Evolutionary conservation across 768 basidiomycete species (phyloP).

Genomic region (Royoungia palumana): DNA sequence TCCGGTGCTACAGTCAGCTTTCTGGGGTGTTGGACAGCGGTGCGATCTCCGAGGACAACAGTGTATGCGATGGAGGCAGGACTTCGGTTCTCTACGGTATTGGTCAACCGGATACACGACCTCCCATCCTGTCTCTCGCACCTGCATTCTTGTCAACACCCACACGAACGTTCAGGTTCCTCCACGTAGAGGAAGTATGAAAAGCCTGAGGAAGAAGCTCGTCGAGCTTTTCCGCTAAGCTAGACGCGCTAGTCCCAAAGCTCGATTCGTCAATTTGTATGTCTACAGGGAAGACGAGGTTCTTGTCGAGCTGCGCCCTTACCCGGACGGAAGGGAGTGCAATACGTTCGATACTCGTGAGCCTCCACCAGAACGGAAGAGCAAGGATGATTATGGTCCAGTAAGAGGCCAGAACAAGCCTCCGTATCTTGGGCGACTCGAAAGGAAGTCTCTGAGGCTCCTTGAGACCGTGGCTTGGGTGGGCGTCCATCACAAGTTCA

Average conservation of each 20-base stretch:
- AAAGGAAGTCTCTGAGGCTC: conserved; percentile 53
- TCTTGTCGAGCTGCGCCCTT: conserved; percentile 43
- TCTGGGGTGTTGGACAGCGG: conserved; percentile 20
- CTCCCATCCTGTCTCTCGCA: conserved; percentile 25
- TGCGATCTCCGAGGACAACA: conserved; percentile 22
- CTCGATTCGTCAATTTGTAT: conserved; percentile 38
- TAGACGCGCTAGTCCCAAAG: conserved; percentile 7
- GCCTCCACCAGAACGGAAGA: conserved; percentile 90
- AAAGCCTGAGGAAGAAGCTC: conserved; percentile 14
- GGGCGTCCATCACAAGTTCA: conserved; percentile 24
- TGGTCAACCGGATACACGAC: conserved; percentile 2
- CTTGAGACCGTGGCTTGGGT: conserved; percentile 23
- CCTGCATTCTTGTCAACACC: conserved; percentile 28
- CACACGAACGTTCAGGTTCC: conserved; percentile 40
- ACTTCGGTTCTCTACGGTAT: conserved; percentile 11
- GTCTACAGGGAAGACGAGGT: conserved; percentile 41
- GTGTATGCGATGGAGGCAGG: conserved; percentile 18
- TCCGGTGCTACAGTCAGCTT: conserved; percentile 19
- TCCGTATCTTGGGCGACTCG: conserved; percentile 47
- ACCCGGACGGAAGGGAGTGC: conserved; percentile 66
- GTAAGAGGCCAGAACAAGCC: conserved; percentile 69
- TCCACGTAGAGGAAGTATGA: conserved; percentile 36
- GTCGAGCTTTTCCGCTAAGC: conserved; percentile 29
- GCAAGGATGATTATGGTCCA: conserved; percentile 75
- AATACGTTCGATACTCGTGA: conserved; percentile 85